These are phyloP conservation scores for Populus hybrid DNA, from an alignment of 441 rosid genomes.

Conservation along the genomic window DNA sequence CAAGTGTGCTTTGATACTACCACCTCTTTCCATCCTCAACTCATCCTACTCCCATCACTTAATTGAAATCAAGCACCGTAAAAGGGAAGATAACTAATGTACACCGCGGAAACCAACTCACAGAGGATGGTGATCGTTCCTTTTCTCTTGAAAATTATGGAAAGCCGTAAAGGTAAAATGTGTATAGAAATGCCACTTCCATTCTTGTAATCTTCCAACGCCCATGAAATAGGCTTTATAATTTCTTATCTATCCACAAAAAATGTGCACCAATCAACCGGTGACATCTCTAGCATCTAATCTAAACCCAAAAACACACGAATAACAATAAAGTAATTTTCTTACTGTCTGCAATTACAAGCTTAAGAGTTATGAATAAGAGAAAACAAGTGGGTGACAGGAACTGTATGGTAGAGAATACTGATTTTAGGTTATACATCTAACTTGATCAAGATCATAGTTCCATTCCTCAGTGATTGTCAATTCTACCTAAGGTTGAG, in stretches of 20 bases:
- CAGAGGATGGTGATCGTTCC: too few species aligned
- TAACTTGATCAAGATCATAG: background rate
- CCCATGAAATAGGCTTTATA: too few species aligned
- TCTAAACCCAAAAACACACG: background rate
- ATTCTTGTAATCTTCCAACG: too few species aligned
- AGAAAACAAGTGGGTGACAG: background rate
- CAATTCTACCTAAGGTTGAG: too few species aligned
- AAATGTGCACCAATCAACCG: too few species aligned
- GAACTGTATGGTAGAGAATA: background rate
- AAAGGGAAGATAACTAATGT: background rate
- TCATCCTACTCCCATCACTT: background rate
- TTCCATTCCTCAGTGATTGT: too few species aligned
- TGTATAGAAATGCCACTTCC: too few species aligned
- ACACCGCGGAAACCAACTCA: background rate
- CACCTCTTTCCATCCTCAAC: background rate
- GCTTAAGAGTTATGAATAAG: background rate
- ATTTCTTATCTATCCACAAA: too few species aligned
- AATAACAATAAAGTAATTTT: background rate
- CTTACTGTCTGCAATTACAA: slow-evolving; percentile 6
- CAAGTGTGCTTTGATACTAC: background rate
- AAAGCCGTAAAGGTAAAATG: too few species aligned
- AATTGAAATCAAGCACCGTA: background rate
- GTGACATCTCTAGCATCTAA: background rate
- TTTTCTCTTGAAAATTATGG: too few species aligned
- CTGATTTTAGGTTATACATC: background rate